Evolutionary conservation across 108 stramenopile species (phyloP), one percentile per base, ranked within the genome.

Genomic region (Pseudonitzschia multiseries): DNA sequence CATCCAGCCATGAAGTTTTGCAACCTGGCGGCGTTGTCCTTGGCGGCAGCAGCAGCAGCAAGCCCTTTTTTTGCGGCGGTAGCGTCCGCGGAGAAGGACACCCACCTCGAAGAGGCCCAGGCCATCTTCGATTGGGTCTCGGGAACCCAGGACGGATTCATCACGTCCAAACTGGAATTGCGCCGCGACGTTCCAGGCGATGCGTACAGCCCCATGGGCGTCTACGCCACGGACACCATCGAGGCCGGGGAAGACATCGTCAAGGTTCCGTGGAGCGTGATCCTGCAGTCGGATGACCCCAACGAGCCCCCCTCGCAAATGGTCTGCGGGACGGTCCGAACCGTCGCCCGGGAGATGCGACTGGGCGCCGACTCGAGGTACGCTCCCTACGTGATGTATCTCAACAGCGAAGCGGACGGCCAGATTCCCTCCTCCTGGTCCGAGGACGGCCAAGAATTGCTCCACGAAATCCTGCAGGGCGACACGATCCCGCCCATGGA

Each of bases 351-450:
- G 24, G 77, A 71, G 70, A 48, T 70, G 71, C 71, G 56, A 22
- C 50, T 78, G 57, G 77, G 71, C 8, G 48, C 15, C 21, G 5
- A 68, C 33, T 78, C 44, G 27, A 52, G 4, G 31, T 89, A 79
- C 62, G 89, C 81, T 12, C 93, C 90, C 20, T 94, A 89, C 46
- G 67, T 83, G 33, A 78, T 84, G 9, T 94, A 92, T 67, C 75
- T 94, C 17, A 71, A 78, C 6, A 28, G 40, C 28, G 68, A 74
- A 40, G 72, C 74, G 22, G 40, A 54, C 12, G 65, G 61, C 18
- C 77, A 72, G 40, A 33, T 84, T 28, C 76, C 82, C 22, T 68
- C 71, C 8, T 74, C 75, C 33, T 91, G 90, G 88, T 84, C 86
- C 10, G 42, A 76, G 2, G 74, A 57, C 20, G 90, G 79, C n/a